phyloP scores from a whole-genome alignment of 192 early-diverging fungal species.

The Coemansia sp. region DNA sequence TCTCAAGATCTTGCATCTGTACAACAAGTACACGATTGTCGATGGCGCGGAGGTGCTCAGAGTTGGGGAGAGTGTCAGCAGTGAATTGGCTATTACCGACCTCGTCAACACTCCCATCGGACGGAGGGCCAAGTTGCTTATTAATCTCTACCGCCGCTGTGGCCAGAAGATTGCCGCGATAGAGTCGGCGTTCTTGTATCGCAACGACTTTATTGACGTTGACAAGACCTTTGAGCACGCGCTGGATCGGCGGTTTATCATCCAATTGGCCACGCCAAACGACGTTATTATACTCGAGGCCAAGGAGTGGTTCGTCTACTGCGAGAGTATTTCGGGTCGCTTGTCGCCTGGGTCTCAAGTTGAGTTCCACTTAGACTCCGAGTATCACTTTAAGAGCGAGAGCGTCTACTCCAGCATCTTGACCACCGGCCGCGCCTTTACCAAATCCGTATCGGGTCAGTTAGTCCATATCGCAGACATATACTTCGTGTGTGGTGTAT shows the following conservation, averaged over 20 bases:
- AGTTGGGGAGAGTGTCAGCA: constrained; percentile 74
- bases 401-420: constrained; percentile 66
- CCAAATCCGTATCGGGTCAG: constrained; percentile 60
- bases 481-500: constrained; percentile 66
- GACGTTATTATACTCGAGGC: constrained; percentile 82
- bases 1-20: constrained; percentile 79
- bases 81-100: constrained; percentile 70
- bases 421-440: constrained; percentile 66
- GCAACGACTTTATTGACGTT: constrained; percentile 72
- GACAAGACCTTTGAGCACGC: constrained; percentile 75
- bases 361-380: constrained; percentile 80
- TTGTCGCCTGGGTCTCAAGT: constrained; percentile 60
- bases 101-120: constrained; percentile 81
- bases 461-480: constrained; percentile 75
- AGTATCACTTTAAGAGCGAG: constrained; percentile 62
- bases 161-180: constrained; percentile 70
- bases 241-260: constrained; percentile 68
- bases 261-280: constrained; percentile 66
- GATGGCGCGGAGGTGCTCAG: constrained; percentile 63
- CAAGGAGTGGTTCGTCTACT: constrained; percentile 78
- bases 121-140: constrained; percentile 78
- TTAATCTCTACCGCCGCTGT: constrained; percentile 60
- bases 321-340: constrained; percentile 12
- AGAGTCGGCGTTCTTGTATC: constrained; percentile 79
- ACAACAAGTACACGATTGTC: constrained; percentile 76